These are phyloP conservation scores for Gastrodia elata DNA, from an alignment of 106 monocot species.

Conservation along the genomic window DNA sequence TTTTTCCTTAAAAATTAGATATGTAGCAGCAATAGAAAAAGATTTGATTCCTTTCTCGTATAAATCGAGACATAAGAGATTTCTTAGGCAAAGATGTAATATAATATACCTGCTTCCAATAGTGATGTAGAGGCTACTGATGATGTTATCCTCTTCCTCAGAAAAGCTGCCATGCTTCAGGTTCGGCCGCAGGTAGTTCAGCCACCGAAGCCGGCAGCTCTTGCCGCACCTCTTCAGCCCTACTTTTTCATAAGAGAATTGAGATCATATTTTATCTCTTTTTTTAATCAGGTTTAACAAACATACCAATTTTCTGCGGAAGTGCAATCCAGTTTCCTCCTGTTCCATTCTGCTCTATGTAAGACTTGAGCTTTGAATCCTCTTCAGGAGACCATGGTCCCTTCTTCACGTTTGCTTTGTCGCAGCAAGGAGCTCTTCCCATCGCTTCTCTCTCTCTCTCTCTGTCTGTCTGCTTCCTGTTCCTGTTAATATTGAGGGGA, in stretches of 20 bases:
- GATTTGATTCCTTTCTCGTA: too few relatives aligned
- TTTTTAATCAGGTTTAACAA: neutral
- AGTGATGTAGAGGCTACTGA: slow-evolving; percentile 69
- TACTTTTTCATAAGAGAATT: slow-evolving; percentile 1
- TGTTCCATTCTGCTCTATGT: slow-evolving; percentile 85
- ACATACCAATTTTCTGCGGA: slow-evolving; percentile 80
- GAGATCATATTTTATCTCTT: neutral
- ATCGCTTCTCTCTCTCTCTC: slow-evolving; percentile 9
- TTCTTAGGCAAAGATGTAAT: too few relatives aligned
- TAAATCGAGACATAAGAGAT: too few relatives aligned
- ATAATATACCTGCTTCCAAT: slow-evolving; percentile 83
- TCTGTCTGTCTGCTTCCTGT: neutral
- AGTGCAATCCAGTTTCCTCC: slow-evolving; percentile 98
- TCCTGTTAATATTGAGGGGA: slow-evolving; percentile 7
- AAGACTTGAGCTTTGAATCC: slow-evolving; percentile 76
- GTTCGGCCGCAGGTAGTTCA: slow-evolving; percentile 82
- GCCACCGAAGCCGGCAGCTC: slow-evolving; percentile 94
- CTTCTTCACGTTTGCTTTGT: slow-evolving; percentile 91
- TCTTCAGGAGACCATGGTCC: slow-evolving; percentile 95
- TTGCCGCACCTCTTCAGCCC: slow-evolving; percentile 88
- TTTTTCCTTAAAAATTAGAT: too few relatives aligned
- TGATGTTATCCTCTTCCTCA: slow-evolving; percentile 89
- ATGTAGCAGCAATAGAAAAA: too few relatives aligned
- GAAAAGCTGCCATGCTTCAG: slow-evolving; percentile 79
- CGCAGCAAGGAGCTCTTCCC: slow-evolving; percentile 77